phyloP scores from a whole-genome alignment of 164 flowering plant genomes.

The Aristolochia contorta region DNA sequence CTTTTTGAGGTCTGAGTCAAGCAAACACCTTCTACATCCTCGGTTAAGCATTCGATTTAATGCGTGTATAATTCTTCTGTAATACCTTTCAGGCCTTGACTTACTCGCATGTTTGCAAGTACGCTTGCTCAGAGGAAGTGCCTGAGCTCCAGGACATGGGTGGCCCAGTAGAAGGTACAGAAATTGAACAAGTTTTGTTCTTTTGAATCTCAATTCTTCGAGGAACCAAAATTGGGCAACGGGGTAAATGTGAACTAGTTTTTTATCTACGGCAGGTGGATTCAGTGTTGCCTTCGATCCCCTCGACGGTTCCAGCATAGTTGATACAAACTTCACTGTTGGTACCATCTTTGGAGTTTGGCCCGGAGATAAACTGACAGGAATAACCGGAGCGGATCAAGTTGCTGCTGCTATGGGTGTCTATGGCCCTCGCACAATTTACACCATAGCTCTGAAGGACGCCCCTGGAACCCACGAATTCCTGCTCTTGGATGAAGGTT shows the following conservation, averaged over 20 bases:
- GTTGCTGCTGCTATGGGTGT: constrained; percentile 99
- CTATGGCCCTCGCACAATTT: constrained; percentile 90
- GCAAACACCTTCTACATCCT: too few species aligned
- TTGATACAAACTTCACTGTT: constrained; percentile 95
- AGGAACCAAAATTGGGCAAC: background rate
- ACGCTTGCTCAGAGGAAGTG: constrained; percentile 96
- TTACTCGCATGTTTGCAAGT: constrained; percentile 90
- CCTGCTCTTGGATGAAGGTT: constrained; percentile 95
- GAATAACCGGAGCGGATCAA: constrained; percentile 81
- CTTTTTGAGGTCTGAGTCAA: constrained; percentile 63
- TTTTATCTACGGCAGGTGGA: constrained; percentile 48
- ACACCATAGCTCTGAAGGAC: constrained; percentile 80
- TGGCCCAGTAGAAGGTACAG: constrained; percentile 80
- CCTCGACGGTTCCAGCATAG: constrained; percentile 95
- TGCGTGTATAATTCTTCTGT: too few species aligned
- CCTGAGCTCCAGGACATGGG: constrained; percentile 99
- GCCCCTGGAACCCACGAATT: constrained; percentile 94
- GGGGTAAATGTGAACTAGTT: too few species aligned
- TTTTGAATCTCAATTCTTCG: background rate
- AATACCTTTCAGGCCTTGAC: constrained; percentile 51
- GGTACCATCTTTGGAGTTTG: constrained; percentile 99
- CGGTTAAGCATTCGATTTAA: too few species aligned
- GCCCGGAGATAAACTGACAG: constrained; percentile 92
- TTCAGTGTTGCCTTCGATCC: constrained; percentile 99
- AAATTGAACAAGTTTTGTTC: background rate